Evolutionary conservation across 495 filamentous ascomycete species (phyloP).

Genomic region (Amorphotheca resinae): DNA sequence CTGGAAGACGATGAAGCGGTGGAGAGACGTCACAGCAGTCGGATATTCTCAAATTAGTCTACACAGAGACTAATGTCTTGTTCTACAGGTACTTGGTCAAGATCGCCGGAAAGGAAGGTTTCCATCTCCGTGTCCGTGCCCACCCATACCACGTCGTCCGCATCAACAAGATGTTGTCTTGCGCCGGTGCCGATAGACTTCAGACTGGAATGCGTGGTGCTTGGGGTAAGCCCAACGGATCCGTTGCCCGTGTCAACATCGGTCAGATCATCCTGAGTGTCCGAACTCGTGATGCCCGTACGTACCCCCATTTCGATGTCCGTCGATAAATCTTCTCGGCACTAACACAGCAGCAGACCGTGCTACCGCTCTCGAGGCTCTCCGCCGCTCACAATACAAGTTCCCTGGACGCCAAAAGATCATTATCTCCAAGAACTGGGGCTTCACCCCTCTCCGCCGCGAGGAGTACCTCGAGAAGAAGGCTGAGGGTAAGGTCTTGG

Average conservation of each 20-base stretch:
- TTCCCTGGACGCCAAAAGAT: conserved; percentile 99
- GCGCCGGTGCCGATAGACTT: conserved; percentile 98
- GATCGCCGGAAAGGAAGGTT: conserved; percentile 93
- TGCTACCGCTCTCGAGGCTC: conserved; percentile 88
- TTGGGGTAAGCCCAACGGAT: conserved; percentile 97
- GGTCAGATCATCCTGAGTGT: conserved; percentile 96
- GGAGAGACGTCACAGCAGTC: too few species aligned
- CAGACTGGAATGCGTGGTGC: conserved; percentile 99
- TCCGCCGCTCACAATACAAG: conserved; percentile 99
- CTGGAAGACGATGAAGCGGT: not conserved
- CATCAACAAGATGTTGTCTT: conserved; percentile 99
- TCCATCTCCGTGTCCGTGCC: conserved; percentile 96
- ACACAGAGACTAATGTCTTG: conserved; percentile 6
- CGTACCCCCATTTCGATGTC: conserved; percentile 26
- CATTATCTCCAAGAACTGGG: conserved; percentile 99
- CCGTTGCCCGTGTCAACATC: conserved; percentile 97
- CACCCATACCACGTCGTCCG: conserved; percentile 99
- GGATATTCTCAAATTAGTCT: too few species aligned
- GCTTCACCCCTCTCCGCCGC: conserved; percentile 93
- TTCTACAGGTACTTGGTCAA: conserved; percentile 76
- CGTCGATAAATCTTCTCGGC: not conserved
- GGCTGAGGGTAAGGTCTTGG: conserved; percentile 75
- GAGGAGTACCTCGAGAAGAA: conserved; percentile 93
- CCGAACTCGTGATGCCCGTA: conserved; percentile 82
- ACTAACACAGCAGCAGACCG: conserved; percentile 46